These are phyloP conservation scores for Calcarisporium arbuscula DNA, from an alignment of 2,329 filamentous ascomycete species.

Conservation along the genomic window DNA sequence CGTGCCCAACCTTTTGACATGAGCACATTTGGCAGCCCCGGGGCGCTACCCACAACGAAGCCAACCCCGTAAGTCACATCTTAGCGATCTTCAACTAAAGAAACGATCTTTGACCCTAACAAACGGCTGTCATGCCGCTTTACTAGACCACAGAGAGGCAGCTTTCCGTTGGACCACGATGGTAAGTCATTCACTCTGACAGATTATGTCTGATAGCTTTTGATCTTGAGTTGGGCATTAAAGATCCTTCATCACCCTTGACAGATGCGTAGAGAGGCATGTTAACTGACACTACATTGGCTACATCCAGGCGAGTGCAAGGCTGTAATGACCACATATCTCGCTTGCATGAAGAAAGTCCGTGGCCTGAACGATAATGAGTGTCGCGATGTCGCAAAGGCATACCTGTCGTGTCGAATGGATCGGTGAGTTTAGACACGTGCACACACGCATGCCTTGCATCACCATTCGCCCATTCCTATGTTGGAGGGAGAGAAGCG, in stretches of 20 bases:
- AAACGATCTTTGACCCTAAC: slow-evolving; percentile 5
- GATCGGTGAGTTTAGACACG: slow-evolving; percentile 67
- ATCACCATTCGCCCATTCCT: neutral
- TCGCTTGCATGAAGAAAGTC: slow-evolving; percentile 78
- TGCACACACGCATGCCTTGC: too few relatives aligned
- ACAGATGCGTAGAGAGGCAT: neutral
- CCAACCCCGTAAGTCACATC: slow-evolving; percentile 60
- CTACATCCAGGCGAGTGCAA: slow-evolving; percentile 94
- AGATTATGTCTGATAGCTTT: neutral
- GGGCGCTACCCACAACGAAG: slow-evolving; percentile 58
- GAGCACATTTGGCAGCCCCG: slow-evolving; percentile 66
- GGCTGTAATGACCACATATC: slow-evolving; percentile 75
- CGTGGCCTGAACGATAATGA: slow-evolving; percentile 80
- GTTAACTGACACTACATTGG: slow-evolving; percentile 4
- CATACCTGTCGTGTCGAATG: slow-evolving; percentile 89
- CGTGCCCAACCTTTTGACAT: too few relatives aligned
- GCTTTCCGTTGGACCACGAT: slow-evolving; percentile 94
- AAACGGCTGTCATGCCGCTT: neutral
- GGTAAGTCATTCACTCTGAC: slow-evolving; percentile 32
- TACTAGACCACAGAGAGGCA: slow-evolving; percentile 76
- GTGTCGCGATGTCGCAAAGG: slow-evolving; percentile 80
- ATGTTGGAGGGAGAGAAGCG: slow-evolving; percentile 10
- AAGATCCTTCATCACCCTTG: neutral
- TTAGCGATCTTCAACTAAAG: slow-evolving; percentile 1
- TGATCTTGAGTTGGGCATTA: neutral